These are phyloP conservation scores for Lachnellula willkommii DNA, from an alignment of 2,329 filamentous ascomycete genomes.

Conservation along the genomic window DNA sequence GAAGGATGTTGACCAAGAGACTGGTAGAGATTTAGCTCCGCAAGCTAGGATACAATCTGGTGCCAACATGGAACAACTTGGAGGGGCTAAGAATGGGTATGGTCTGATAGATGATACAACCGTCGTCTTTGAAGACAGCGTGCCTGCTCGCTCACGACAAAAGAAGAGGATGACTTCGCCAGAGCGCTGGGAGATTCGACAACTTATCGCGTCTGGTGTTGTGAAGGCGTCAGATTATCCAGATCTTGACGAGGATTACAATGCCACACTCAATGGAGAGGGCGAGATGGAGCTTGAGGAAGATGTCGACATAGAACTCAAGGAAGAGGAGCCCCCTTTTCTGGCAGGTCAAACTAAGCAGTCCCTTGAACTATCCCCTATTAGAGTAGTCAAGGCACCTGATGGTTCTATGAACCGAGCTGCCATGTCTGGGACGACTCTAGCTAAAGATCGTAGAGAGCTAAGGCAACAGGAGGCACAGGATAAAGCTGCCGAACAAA, in stretches of 20 bases:
- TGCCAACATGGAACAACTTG: conserved; percentile 80
- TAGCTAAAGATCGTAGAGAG: conserved; percentile 88
- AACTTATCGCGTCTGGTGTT: conserved; percentile 91
- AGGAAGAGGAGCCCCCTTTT: conserved; percentile 95
- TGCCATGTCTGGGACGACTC: conserved; percentile 83
- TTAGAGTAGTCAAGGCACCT: conserved; percentile 92
- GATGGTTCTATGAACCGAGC: conserved; percentile 97
- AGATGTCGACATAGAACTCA: conserved; percentile 94
- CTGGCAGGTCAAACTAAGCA: conserved; percentile 94
- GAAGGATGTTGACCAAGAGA: conserved; percentile 93
- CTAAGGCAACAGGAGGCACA: conserved; percentile 83
- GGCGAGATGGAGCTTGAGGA: conserved; percentile 88
- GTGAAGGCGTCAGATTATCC: conserved; percentile 91
- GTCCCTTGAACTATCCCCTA: conserved; percentile 88
- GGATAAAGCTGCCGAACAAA: conserved; percentile 67
- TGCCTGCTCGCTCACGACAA: conserved; percentile 45
- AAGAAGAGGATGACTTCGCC: conserved; percentile 95
- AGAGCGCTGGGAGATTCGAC: conserved; percentile 94
- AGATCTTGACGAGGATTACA: conserved; percentile 89
- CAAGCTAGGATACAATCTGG: conserved; percentile 76
- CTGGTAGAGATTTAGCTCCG: conserved; percentile 76
- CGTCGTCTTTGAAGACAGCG: conserved; percentile 59
- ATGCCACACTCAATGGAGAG: conserved; percentile 79
- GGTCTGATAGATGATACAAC: conserved; percentile 45
- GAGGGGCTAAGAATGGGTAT: conserved; percentile 58